Evolutionary conservation across 2,329 filamentous ascomycete species (phyloP).

Genomic region (Aspergillus proliferans): DNA sequence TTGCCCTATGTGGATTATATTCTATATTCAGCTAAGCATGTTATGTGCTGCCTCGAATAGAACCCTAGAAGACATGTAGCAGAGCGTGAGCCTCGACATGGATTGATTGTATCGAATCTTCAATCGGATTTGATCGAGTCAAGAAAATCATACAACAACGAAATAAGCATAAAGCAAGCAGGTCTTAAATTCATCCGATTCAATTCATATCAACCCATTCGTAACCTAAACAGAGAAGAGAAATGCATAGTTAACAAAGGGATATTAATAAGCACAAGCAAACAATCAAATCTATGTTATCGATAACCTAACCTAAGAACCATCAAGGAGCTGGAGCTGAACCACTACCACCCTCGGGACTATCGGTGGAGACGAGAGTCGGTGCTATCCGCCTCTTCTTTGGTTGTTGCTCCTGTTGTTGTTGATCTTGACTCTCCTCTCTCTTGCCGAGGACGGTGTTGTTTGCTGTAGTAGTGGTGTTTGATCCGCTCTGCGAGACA

Average conservation of each 20-base stretch:
- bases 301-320: no score
- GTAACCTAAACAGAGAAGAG: background rate
- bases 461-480: slow-evolving; percentile 34
- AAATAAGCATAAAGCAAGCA: no score
- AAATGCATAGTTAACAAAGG: no score
- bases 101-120: no score
- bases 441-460: slow-evolving; percentile 48
- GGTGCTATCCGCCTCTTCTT: slow-evolving; percentile 69
- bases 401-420: slow-evolving; percentile 43
- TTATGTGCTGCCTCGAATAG: no score
- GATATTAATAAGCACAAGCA: background rate
- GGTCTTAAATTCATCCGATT: background rate
- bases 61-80: no score
- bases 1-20: no score
- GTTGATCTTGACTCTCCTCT: slow-evolving; percentile 36
- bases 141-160: no score
- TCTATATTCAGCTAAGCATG: no score
- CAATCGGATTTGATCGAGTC: no score
- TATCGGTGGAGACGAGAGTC: slow-evolving; percentile 49
- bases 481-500: slow-evolving; percentile 49
- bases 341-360: background rate
- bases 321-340: background rate
- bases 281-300: background rate
- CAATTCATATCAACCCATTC: background rate
- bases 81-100: no score